Conservation (phyloP, 2,329 filamentous ascomycete genomes). For the Alternaria viburni region DNA sequence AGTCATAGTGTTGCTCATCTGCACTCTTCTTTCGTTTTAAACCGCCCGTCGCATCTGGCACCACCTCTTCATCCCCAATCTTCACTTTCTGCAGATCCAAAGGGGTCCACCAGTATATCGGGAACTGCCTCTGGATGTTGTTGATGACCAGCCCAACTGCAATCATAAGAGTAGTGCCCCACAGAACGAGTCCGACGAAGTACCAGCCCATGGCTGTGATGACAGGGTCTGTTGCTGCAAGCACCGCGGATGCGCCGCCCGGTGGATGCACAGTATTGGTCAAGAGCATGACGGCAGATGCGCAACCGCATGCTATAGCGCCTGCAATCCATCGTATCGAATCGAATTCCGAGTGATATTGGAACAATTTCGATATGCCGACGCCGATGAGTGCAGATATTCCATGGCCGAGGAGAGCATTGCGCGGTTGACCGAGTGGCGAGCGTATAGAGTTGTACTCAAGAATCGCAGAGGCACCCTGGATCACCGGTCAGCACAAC, state of each 20-base stretch:
- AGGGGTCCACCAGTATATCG: slow-evolving; percentile 58
- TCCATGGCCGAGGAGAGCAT: slow-evolving; percentile 54
- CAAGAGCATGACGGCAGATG: slow-evolving; percentile 54
- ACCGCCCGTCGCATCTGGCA: slow-evolving; percentile 27
- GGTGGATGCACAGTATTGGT: slow-evolving; percentile 59
- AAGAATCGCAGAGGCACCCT: slow-evolving; percentile 57
- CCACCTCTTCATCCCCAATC: slow-evolving; percentile 30
- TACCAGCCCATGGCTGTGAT: slow-evolving; percentile 55
- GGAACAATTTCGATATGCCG: slow-evolving; percentile 54
- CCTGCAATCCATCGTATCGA: slow-evolving; percentile 54
- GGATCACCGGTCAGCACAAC: slow-evolving; percentile 1
- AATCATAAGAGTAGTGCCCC: slow-evolving; percentile 53
- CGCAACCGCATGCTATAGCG: slow-evolving; percentile 51
- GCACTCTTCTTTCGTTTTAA: slow-evolving; percentile 24
- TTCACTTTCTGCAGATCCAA: slow-evolving; percentile 39
- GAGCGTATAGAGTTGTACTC: slow-evolving; percentile 56
- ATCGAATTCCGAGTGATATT: slow-evolving; percentile 45
- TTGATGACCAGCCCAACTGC: slow-evolving; percentile 52
- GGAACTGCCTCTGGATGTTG: slow-evolving; percentile 56
- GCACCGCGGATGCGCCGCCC: slow-evolving; percentile 56
- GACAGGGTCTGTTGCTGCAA: slow-evolving; percentile 51
- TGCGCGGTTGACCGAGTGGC: slow-evolving; percentile 57
- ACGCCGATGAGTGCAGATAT: slow-evolving; percentile 55
- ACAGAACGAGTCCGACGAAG: slow-evolving; percentile 52
- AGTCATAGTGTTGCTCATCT: slow-evolving; percentile 23